Evolutionary conservation across 192 early-diverging fungal species (phyloP), one percentile per base, ranked within the genome.

Genomic region (Obelidium mucronatum): DNA sequence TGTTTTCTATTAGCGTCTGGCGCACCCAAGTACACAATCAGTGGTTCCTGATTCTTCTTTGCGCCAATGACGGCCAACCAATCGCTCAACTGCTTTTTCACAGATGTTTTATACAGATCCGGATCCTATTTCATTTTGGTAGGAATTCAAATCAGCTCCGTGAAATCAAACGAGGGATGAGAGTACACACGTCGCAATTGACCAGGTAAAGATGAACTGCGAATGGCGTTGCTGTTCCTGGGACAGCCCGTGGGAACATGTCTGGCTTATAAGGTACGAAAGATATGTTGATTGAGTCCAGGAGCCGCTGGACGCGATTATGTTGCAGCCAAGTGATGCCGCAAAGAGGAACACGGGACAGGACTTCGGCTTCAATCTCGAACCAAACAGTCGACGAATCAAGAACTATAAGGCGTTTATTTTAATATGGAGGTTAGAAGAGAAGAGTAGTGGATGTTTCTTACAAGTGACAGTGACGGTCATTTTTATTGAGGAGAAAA

Each of bases 121-220:
- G 84, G 84, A 75, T 96, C 94, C 92, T 96, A 48, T 15, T 48
- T 48, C 44, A 19, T 19, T 73, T 34, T 8, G 52, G 31, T 17
- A 28, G 1, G 61, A 40, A 22, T 31, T 40, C 24, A 6, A 19
- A n/a, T 26, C 6, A 53, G 36, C 35, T 19, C 73, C 40, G 28
- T 22, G 11, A 33, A 54, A 40, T 19, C 55, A 0, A 31, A 53
- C 2, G 26, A 34, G 31, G 19, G 31, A 37, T 8, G 2, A 34
- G 0, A 34, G 5, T 54, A 53, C 26, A 60, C 84, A 94, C 94
- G 77, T 94, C 93, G 66, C 90, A 92, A 36, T 84, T 82, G 42
- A 94, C 92, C 77, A 96, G 90, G 74, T 91, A 95, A 13, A 96
- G 76, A 80, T 96, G 93, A 22, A 94, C 74, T 54, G 92, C 93